A percentile compares a stretch with the other conserved stretches of the same genome.
Evolutionary conservation across 2,329 filamentous ascomycete species (phyloP).

Genomic region (Aureobasidium sp.): DNA sequence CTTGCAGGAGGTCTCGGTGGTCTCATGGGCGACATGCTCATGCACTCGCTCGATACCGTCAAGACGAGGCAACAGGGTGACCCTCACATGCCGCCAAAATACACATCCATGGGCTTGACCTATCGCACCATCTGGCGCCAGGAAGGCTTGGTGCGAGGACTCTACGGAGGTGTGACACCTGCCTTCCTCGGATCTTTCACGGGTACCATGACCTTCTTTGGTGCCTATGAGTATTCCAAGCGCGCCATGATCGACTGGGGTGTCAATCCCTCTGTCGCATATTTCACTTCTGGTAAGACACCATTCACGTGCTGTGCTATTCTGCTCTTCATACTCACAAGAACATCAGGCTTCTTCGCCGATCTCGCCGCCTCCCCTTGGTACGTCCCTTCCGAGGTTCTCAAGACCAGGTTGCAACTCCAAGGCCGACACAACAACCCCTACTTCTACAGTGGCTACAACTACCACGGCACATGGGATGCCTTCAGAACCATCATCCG

Average conservation of each 20-base stretch:
- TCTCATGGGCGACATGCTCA: conserved; percentile 89
- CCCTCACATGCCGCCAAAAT: conserved; percentile 84
- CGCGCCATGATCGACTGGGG: conserved; percentile 77
- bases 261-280: conserved; percentile 72
- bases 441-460: conserved; percentile 87
- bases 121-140: conserved; percentile 91
- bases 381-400: conserved; percentile 93
- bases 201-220: conserved; percentile 91
- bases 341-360: conserved; percentile 66
- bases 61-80: conserved; percentile 98
- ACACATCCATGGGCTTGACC: conserved; percentile 79
- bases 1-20: conserved; percentile 88
- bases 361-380: conserved; percentile 86
- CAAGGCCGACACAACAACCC: conserved; percentile 95
- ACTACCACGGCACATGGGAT: conserved; percentile 79
- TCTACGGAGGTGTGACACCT: conserved; percentile 90
- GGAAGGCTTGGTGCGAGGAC: conserved; percentile 73
- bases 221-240: conserved; percentile 93
- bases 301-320: neutral
- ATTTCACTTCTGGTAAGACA: conserved; percentile 65
- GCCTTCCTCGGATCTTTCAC: conserved; percentile 88
- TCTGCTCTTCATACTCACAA: neutral
- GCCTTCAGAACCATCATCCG: conserved; percentile 77
- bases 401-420: conserved; percentile 93
- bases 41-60: conserved; percentile 98